Conservation (phyloP, 768 basidiomycete species). For the Suillus ampliporus region DNA sequence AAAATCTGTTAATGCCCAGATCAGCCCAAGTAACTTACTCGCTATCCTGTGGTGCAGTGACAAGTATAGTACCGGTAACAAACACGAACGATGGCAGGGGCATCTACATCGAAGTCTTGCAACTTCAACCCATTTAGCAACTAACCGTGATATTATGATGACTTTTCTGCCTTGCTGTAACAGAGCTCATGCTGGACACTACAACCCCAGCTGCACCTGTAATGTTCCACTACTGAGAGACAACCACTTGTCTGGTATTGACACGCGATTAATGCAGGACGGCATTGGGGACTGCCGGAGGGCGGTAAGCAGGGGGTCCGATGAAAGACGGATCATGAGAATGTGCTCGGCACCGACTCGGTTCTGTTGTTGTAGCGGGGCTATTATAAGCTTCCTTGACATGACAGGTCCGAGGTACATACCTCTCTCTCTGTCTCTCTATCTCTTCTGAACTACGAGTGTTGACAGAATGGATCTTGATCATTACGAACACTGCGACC, state of each 20-base stretch:
- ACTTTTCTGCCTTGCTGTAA: too few relatives aligned
- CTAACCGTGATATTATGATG: too few relatives aligned
- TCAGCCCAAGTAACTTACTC: neutral
- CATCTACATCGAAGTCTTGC: too few relatives aligned
- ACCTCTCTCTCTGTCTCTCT: neutral
- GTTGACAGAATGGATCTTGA: neutral
- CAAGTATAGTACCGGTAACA: too few relatives aligned
- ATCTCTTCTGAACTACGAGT: neutral
- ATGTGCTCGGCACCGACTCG: neutral
- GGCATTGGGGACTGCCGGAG: neutral
- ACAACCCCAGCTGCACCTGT: too few relatives aligned
- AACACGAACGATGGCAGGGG: too few relatives aligned
- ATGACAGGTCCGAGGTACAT: neutral
- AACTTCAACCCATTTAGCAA: too few relatives aligned
- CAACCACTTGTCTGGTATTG: neutral
- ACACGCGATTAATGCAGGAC: neutral
- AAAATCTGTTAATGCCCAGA: neutral
- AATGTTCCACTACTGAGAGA: too few relatives aligned
- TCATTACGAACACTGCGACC: constrained; percentile 14
- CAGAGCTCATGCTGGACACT: too few relatives aligned
- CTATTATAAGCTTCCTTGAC: neutral
- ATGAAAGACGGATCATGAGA: neutral
- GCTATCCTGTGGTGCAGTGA: neutral
- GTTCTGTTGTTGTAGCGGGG: neutral
- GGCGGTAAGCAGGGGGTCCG: neutral